A percentile compares a stretch with the other conserved stretches of the same genome.
Evolutionary conservation across 306 rosid genomes (phyloP).

Genomic region (Vigna reflexopilosa): DNA sequence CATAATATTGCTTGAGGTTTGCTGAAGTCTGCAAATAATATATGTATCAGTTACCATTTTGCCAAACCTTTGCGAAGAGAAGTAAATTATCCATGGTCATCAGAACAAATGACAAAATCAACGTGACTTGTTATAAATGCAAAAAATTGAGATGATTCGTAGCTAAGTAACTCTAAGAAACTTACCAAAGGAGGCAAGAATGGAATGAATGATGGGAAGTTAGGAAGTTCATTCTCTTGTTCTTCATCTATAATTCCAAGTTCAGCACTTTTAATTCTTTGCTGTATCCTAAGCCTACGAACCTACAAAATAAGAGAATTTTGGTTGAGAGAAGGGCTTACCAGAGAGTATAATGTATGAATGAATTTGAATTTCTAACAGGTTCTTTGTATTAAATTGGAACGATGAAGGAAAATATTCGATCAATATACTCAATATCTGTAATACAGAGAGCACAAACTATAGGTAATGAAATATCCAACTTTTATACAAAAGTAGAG

Average conservation of each 20-base stretch:
- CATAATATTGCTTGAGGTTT: conserved; percentile 90
- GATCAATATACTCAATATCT: conserved; percentile 19
- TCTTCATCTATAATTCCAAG: conserved; percentile 68
- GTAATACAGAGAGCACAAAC: not conserved
- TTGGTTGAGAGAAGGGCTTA: conserved; percentile 10
- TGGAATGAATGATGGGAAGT: conserved; percentile 94
- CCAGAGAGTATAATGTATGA: not conserved
- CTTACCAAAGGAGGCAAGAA: conserved; percentile 97
- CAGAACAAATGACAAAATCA: conserved; percentile 17
- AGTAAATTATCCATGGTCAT: conserved; percentile 11
- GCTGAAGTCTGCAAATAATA: conserved; percentile 77
- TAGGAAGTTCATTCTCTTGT: conserved; percentile 89
- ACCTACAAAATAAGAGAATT: conserved; percentile 58
- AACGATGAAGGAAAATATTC: not conserved
- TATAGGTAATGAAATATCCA: conserved; percentile 14
- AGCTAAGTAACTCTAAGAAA: conserved; percentile 34
- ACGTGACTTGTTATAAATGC: not conserved
- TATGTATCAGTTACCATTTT: conserved; percentile 35
- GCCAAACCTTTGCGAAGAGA: conserved; percentile 18
- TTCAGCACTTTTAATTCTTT: conserved; percentile 82
- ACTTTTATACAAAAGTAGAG: not conserved
- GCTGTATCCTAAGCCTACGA: conserved; percentile 95
- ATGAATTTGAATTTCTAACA: conserved; percentile 7
- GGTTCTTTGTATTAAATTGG: not conserved
- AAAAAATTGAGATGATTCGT: conserved; percentile 19